These are phyloP conservation scores for Pyrenophora tritici-repentis DNA, from an alignment of 2,329 filamentous ascomycete species.

Conservation along the genomic window DNA sequence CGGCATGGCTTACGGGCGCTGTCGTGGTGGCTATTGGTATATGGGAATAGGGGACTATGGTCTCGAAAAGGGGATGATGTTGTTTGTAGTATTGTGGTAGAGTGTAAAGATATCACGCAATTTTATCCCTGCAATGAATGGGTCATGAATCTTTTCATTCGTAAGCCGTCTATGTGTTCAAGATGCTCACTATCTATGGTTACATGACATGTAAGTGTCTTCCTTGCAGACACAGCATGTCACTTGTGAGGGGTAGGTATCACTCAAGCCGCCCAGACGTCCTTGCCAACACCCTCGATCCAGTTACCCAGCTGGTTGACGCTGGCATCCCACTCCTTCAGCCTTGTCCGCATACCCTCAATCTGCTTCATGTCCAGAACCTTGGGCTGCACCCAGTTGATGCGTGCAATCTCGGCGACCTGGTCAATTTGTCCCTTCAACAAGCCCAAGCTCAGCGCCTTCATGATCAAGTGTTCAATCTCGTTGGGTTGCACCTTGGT, in stretches of 20 bases:
- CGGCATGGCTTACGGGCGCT: constrained; percentile 75
- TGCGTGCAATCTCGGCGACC: constrained; percentile 89
- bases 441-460: constrained; percentile 91
- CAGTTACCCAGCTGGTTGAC: constrained; percentile 96
- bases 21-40: constrained; percentile 37
- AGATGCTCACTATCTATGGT: constrained; percentile 23
- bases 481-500: constrained; percentile 90
- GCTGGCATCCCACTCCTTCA: constrained; percentile 94
- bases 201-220: constrained; percentile 15
- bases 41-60: constrained; percentile 11
- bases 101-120: neutral
- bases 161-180: constrained; percentile 9
- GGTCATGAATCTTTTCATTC: constrained; percentile 21
- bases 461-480: constrained; percentile 99
- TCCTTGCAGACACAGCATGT: constrained; percentile 6
- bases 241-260: neutral
- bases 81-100: neutral
- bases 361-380: constrained; percentile 96
- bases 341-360: constrained; percentile 81
- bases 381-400: constrained; percentile 99
- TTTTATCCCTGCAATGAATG: neutral
- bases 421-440: constrained; percentile 94
- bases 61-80: neutral
- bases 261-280: constrained; percentile 82
- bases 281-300: constrained; percentile 92